Base-by-base conservation (phyloP, 2,329 filamentous ascomycete genomes). In the Tolypocladium inflatum region DNA sequence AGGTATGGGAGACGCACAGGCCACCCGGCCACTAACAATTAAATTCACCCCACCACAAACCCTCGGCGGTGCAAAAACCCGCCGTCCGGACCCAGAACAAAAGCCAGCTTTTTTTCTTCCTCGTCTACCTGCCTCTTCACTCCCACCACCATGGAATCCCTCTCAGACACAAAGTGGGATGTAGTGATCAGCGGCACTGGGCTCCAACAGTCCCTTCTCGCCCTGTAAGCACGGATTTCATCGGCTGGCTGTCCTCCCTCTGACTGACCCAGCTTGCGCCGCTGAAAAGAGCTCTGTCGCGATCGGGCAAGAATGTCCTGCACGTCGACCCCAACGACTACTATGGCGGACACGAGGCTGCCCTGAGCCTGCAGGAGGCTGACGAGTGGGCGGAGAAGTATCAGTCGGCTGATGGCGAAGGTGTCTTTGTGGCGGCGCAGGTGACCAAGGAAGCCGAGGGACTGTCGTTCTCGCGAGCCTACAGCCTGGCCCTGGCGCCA, bases 301-400 rank as follows among this genome's bases (percentile, higher is more conserved):
- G 92, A 69, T 96, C 91, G 62, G 87, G 86, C 70, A 96, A 96
- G 79, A 94, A 90, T 67, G 84, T 97, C 64, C 82, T 97, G 60
- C 93, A 97, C 71, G 78, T 97, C 70, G 93, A 97, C 70, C 82
- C 83, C 62, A 92, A 96, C 75, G 80, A 86, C 61, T 96, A 90
- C 73, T 97, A 97, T 75, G 93, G 93, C 66, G 89, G 89, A 56
- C 72, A 86, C 43, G 91, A 96, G 70, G 91, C 93, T 62, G 90
- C 91, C 2, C 83, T 97, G 64, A 94, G 86, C 72, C 78, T 97
- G 41, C 82, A 90, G 61, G 93, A 97, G 70, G 86, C 84, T 42
- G 86, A 92, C 64, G 79, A 80, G 42, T 97, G 91, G 91, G 85
- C 80, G 51, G 75, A 78, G 53, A 65, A 66, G 56, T 66, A 78